Base-by-base conservation (phyloP, 192 early-diverging fungal species). In the Entomortierella lignicola region DNA sequence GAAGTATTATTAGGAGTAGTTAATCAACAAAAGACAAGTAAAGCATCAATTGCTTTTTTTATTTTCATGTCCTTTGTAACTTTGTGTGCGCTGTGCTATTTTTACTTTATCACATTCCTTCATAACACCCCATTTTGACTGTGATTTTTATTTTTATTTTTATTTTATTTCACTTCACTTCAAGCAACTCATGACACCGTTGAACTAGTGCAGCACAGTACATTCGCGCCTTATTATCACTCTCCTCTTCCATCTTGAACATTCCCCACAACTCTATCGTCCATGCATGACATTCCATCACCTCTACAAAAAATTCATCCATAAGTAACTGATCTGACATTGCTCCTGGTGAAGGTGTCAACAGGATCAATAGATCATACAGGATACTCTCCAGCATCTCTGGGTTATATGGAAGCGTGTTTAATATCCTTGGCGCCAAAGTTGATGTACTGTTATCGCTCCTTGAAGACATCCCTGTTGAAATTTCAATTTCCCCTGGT, bases 211-310 rank as follows among this genome's bases (percentile, higher is more conserved):
- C 66, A 0, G 74, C 74, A 48, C 74, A 77, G 55, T 77, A 77
- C 74, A 77, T 77, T 29, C 48, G 41, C 8, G 66, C 23, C 13
- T 77, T 77, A 11, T 60, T 61, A 8, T 42, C 51, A 8, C 57
- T 47, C 12, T 43, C 65, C 23, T 61, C 54, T 2, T 66, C 57
- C 27, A 44, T 29, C 23, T 60, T 64, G 20, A 50, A 61, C 8
- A 55, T 32, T 21, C 69, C 74, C 74, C 74, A 77, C 13, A 77
- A 30, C 61, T 77, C 74, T 61, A 77, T 64, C 8, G 66, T 47
- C 74, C 74, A 77, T 15, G 64, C 60, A 15, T 77, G 66, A 44
- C 58, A 63, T 55, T 77, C 74, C 47, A 77, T 42, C 18, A 77
- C 69, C 60, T 77, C 74, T 6, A 55, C 54, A 47, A 64, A 77